phyloP scores from a whole-genome alignment of 768 basidiomycete species.

The Lentinula detonsa region DNA sequence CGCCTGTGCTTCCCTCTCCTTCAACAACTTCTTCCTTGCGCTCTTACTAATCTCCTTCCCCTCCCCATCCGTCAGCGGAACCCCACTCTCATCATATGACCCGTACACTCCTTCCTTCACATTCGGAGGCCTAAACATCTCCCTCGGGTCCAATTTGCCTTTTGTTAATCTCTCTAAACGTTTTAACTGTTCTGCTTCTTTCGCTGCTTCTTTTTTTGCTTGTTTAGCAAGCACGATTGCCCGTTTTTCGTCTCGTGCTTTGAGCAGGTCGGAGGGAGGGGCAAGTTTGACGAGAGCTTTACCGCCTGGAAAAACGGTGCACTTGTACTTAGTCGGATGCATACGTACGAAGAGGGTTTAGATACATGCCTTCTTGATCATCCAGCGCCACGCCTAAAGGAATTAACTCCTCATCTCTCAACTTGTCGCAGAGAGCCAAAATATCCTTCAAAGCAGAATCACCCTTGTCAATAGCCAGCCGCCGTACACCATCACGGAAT shows the following conservation, averaged over 20 bases:
- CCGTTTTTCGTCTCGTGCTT: conserved; percentile 84
- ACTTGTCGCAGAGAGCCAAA: conserved; percentile 78
- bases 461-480: conserved; percentile 68
- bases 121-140: conserved; percentile 83
- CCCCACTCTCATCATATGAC: conserved; percentile 79
- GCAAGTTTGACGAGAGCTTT: conserved; percentile 92
- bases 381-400: conserved; percentile 95
- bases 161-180: conserved; percentile 78
- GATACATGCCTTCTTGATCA: conserved; percentile 79
- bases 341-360: background rate
- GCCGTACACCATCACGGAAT: conserved; percentile 88
- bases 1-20: conserved; percentile 67
- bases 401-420: conserved; percentile 86
- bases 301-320: conserved; percentile 54
- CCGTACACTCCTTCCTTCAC: conserved; percentile 66
- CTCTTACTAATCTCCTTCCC: conserved; percentile 86
- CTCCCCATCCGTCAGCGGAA: conserved; percentile 80
- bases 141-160: conserved; percentile 65
- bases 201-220: conserved; percentile 69
- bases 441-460: conserved; percentile 72
- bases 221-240: conserved; percentile 69
- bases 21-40: conserved; percentile 67
- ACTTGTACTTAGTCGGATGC: conserved; percentile 6
- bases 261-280: conserved; percentile 73
- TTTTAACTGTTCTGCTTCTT: conserved; percentile 60